Base-by-base conservation (phyloP, 768 basidiomycete genomes). In the Pholiota molesta region DNA sequence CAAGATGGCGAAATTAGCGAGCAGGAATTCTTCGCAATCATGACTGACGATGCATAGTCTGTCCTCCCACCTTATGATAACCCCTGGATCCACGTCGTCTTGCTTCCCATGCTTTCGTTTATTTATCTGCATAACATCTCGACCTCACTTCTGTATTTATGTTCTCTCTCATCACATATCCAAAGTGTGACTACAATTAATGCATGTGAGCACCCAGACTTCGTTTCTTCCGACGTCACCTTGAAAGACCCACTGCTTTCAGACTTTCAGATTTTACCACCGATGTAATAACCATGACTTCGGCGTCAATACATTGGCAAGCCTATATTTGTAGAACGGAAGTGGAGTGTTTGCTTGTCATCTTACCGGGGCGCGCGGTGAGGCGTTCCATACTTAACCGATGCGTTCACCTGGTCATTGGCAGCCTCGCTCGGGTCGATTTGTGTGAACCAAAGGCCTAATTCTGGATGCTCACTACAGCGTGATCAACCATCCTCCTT, bases 1-100 rank as follows among this genome's bases (percentile, higher is more conserved):
- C 90, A 95, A 73, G 97, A 99, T 67, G 95, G 96, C 29, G 97
- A 97, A 79, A 99, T 99, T 74, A 95, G 88, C 71, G 91, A 96
- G 73, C 88, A 93, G 71, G 97, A 99, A 75, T 99, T 99, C 79
- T 88, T 96, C 68, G 90, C 92, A 47, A 97, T 98, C 74, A 95
- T 98, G 96, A 92, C 92, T 23, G 95, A 97, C 76, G 95, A 97
- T 62, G 82, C 89, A 72, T 92, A 78, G 74, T 33, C 59, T 47
- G n/a, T 51, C 37, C 31, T 52, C 52, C 47, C 58, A 52, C 44
- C 3, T 26, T 17, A 28, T 33, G 31, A 37, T 39, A 16, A 35
- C 23, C 29, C 56, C 49, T 55, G 62, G 49, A 49, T 60, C 53
- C 55, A 51, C 56, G 45, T 54, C 54, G 31, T 58, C 52, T 60